Evolutionary conservation across 2,329 filamentous ascomycete genomes (phyloP), one percentile per base, ranked within the genome.

Genomic region (Pseudogymnoascus sp.): DNA sequence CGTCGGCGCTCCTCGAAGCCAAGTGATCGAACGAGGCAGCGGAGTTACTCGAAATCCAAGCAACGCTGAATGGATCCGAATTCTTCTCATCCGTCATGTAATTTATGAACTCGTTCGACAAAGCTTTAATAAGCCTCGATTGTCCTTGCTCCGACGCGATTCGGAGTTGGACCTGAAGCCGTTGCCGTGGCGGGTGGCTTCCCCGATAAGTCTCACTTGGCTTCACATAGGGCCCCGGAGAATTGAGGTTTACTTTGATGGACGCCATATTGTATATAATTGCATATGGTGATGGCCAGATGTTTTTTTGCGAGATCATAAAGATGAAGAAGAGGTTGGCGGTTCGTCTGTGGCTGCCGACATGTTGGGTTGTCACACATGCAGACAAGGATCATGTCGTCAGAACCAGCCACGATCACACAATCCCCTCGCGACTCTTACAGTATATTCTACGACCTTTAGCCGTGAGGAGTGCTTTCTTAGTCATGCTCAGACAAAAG

Each of bases 31-130:
- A 80, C 19, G 73, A 76, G 61, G 76, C 74, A 0, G 76, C 78
- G 0, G 78, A 80, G 63, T 80, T 78, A 37, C 75, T 76, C 45
- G 75, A 74, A 60, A 77, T 74, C 78, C 78, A 81, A 19, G 72
- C 78, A 5, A 80, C 73, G 10, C 70, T 69, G 68, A 80, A 80
- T 0, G 72, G 71, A 1, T 66, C 6, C 4, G 66, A 67, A 31
- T 71, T 70, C 23, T 70, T 70, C 2, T 26, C 61, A 5, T 66
- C 62, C 11, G 75, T 70, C 31, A 68, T 69, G 38, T 67, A 67
- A 49, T 72, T 52, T 29, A 78, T 77, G 63, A 76, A 77, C 2
- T 65, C 68, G 61, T 77, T 70, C 14, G 74, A 73, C 12, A 78
- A 70, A 3, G 64, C 74, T 72, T 58, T 49, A 11, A 74, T 66